A percentile compares a stretch with the other conserved stretches of the same genome.
Conservation (phyloP, 208 protist species). For the Vickermania ingenoplastis region DNA sequence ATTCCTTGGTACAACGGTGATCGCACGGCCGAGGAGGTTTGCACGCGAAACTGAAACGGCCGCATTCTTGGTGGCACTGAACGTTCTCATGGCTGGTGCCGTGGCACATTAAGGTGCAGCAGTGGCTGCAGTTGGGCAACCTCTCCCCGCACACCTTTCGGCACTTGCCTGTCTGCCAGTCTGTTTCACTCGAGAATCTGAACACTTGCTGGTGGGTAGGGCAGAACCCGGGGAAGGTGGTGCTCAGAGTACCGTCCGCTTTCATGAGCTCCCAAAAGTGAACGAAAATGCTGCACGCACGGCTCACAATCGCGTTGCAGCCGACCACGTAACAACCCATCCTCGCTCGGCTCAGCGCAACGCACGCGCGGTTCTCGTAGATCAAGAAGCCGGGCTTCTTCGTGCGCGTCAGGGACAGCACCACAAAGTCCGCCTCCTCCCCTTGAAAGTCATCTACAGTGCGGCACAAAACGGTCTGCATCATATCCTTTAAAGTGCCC, state of each 20-base stretch:
- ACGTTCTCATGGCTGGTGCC: background rate
- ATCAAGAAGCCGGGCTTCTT: conserved; percentile 8
- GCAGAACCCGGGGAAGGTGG: background rate
- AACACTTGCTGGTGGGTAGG: background rate
- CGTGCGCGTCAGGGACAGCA: conserved; percentile 60
- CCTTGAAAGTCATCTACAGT: conserved; percentile 81
- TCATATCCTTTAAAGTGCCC: conserved; percentile 8
- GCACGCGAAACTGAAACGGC: background rate
- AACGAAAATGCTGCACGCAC: background rate
- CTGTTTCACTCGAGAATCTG: background rate
- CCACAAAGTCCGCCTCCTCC: conserved; percentile 61
- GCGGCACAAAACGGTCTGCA: conserved; percentile 3
- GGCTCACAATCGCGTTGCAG: conserved; percentile 4
- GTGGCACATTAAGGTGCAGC: background rate
- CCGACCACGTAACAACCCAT: conserved; percentile 12
- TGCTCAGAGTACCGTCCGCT: background rate
- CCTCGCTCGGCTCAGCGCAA: conserved; percentile 10
- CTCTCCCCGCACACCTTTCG: background rate
- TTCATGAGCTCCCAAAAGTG: background rate
- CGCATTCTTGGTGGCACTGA: background rate
- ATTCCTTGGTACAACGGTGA: background rate
- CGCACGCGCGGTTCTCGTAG: conserved; percentile 10
- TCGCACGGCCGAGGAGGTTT: background rate
- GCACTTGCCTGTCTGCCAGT: background rate
- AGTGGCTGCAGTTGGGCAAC: background rate